Evolutionary conservation across 805 yeast genomes (phyloP), one percentile per base, ranked within the genome.

Genomic region (Saccharomyces cerevisiae): DNA sequence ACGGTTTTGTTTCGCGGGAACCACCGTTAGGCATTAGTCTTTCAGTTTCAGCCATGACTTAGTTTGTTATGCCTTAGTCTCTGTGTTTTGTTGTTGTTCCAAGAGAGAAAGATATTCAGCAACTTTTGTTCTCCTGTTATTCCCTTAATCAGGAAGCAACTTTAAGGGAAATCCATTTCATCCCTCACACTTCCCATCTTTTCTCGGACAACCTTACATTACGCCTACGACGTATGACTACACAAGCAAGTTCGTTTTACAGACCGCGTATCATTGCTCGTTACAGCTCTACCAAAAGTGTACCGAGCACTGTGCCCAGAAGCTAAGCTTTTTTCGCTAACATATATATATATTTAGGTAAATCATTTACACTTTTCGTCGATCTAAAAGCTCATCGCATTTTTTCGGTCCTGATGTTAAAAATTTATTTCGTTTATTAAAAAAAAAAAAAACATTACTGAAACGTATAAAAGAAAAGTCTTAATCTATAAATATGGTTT

Each of bases 1-100:
- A 46, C 10, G 55, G 29, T 11, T 28, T 50, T 29, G 32, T 55
- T 6, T n/a, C 17, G 31, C 21, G 41, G 14, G 49, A 28, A 27
- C 50, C 41, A 28, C 31, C 22, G 48, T 9, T 26, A 46, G 43
- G 43, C 49, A 55, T 31, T 14, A 51, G 17, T 22, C 43, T 36
- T 48, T 52, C 47, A 10, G 49, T 28, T 29, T 52, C 54, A 22
- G 54, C 43, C 54, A 52, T 52, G 11, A 21, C 3, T 8, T 31
- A 22, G 22, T n/a, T 46, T 21, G 29, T 21, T 6, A 14, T 46
- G 8, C 9, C 13, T 10, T 21, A 14, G 11, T 46, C 4, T 10
- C 11, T 46, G 1, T 36, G 13, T 17, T 36, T 21, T 36, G 10
- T 17, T 36, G 43, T 36, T 17, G 13, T 36, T 36, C 43, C 17